Evolutionary conservation across 2,329 filamentous ascomycete genomes (phyloP), one percentile per base, ranked within the genome.

Genomic region (Mollisia scopiformis): DNA sequence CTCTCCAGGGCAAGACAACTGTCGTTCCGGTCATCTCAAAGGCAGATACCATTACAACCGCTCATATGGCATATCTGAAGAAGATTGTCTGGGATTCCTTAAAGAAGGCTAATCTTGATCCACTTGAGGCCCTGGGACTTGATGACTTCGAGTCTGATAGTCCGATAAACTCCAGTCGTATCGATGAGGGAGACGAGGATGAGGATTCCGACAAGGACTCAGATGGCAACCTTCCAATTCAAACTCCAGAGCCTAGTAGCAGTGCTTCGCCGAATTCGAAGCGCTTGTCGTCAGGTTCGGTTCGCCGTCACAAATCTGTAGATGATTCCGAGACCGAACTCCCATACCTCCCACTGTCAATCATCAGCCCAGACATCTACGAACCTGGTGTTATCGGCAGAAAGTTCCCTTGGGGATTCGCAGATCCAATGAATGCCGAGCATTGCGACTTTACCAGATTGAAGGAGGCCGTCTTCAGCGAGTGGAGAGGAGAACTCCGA

Each of bases 21-120:
- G 92, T 98, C 61, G 92, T 99, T 50, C 95, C 95, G 0, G 88
- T 99, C 61, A 94, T 99, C 72, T 91, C 93, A 73, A 99, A 99
- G 78, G 94, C 95, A 39, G 95, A 99, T 75, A 97, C 93, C 14
- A 90, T 98, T 69, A 98, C 95, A n/a, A 88, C 90, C 0, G 90
- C 91, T 56, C 95, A 99, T 77, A 98, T 98, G 95, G 82, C 86
- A 49, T 88, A 92, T 70, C 84, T 99, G 67, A 97, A 97, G 81
- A 92, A 89, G 77, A 88, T 89, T 13, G 93, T 99, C 33, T 96
- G 91, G 87, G 87, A 92, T 57, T 93, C 90, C 69, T 82, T 99
- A 64, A 94, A 95, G 78, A 88, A 87, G 71, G 88, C 92, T 14
- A 91, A 90, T 66, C 82, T 99, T 57, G 93, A 99, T 71, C 94